Percentiles rank a stretch among this genome's conserved stretches.
These are phyloP conservation scores for Phoenix roebelenii DNA, from an alignment of 176 grass and related monocot genomes.

Conservation along the genomic window DNA sequence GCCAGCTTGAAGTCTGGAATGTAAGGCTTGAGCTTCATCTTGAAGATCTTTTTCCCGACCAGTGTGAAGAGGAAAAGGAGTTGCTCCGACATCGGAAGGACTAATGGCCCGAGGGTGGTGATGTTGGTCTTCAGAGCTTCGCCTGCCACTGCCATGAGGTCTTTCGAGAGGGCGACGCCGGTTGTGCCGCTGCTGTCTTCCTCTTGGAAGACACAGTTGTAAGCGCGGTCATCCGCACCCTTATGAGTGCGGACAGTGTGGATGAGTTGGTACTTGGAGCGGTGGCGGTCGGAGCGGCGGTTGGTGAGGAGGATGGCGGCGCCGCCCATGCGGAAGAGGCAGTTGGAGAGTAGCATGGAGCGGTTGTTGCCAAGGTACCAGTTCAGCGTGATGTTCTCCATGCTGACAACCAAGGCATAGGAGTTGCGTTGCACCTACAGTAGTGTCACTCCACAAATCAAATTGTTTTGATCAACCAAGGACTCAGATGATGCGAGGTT, in stretches of 20 bases:
- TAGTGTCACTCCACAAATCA: neutral
- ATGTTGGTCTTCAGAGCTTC: slow-evolving; percentile 14
- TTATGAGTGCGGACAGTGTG: slow-evolving; percentile 9
- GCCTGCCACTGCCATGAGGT: slow-evolving; percentile 6
- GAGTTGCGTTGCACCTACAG: neutral
- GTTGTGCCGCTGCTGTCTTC: neutral
- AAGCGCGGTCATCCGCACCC: neutral
- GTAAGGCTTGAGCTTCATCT: slow-evolving; percentile 23
- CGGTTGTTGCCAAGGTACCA: slow-evolving; percentile 6
- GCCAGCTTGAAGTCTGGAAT: slow-evolving; percentile 80
- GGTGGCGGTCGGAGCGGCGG: neutral
- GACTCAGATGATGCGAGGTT: too few relatives aligned
- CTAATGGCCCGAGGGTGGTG: slow-evolving; percentile 4
- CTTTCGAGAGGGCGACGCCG: slow-evolving; percentile 3
- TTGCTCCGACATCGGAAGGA: slow-evolving; percentile 11
- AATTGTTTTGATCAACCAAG: too few relatives aligned
- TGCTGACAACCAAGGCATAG: slow-evolving; percentile 6
- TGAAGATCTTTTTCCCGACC: neutral
- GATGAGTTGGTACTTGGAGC: slow-evolving; percentile 10
- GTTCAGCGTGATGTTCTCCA: slow-evolving; percentile 11
- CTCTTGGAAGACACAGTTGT: neutral
- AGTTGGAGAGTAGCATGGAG: slow-evolving; percentile 8
- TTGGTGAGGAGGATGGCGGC: slow-evolving; percentile 6
- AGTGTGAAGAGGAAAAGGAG: slow-evolving; percentile 3
- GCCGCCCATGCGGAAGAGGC: slow-evolving; percentile 5